Conservation (phyloP, 192 early-diverging fungal species). For the Podila verticillata region DNA sequence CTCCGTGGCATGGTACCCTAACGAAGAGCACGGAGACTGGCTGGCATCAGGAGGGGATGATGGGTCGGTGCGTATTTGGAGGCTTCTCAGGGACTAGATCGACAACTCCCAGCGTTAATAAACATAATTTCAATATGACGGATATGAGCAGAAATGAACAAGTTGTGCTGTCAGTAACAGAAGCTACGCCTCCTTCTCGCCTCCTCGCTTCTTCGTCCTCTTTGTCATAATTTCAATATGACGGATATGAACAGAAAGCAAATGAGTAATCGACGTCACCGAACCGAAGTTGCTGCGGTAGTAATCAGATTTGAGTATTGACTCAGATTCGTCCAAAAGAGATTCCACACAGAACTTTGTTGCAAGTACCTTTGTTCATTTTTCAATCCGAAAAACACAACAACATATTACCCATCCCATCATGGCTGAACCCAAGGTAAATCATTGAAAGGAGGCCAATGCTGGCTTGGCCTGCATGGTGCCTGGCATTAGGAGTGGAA, state of each 20-base stretch:
- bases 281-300: too few species aligned
- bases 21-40: conserved; percentile 66
- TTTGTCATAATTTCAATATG: background rate
- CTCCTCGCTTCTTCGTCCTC: too few species aligned
- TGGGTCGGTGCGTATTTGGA: conserved; percentile 86
- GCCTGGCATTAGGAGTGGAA: background rate
- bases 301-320: too few species aligned
- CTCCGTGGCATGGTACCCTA: conserved; percentile 87
- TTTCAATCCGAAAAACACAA: conserved; percentile 5
- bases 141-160: background rate
- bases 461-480: background rate
- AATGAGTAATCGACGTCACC: too few species aligned
- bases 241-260: background rate
- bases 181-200: too few species aligned
- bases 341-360: too few species aligned
- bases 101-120: too few species aligned
- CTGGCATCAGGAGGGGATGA: conserved; percentile 95
- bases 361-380: too few species aligned
- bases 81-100: conserved; percentile 41
- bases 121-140: background rate
- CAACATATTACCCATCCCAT: conserved; percentile 6
- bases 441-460: background rate
- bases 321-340: too few species aligned
- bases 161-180: too few species aligned
- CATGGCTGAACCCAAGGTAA: conserved; percentile 53